Evolutionary conservation across 106 monocot species (phyloP).

Genomic region (Platanthera guangdongensis): DNA sequence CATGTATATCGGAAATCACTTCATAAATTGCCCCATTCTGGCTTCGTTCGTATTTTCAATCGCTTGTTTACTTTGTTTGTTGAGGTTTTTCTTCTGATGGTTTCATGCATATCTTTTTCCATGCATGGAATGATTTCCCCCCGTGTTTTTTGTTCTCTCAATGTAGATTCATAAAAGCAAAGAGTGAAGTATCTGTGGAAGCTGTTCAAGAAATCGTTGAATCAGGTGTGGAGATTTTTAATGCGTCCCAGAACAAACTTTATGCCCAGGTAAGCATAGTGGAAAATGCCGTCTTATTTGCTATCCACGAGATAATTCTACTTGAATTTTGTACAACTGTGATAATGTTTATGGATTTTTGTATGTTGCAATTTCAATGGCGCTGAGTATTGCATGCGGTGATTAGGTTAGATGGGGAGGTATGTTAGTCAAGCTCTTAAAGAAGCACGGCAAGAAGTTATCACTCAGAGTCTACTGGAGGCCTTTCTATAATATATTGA

Average conservation of each 20-base stretch:
- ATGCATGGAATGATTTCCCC: not conserved
- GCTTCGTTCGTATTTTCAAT: not conserved
- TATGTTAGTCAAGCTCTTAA: constrained; percentile 63
- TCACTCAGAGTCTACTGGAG: constrained; percentile 67
- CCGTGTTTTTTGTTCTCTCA: not conserved
- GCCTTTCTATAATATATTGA: constrained; percentile 78
- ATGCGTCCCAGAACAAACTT: constrained; percentile 71
- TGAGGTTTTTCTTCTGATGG: not conserved
- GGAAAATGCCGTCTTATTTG: not conserved
- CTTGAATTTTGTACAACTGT: not conserved
- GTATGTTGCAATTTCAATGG: not conserved
- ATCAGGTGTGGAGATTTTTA: constrained; percentile 74
- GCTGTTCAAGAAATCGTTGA: constrained; percentile 68
- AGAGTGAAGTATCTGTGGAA: constrained; percentile 62
- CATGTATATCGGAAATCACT: not conserved
- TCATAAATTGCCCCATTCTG: not conserved
- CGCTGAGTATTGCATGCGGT: constrained; percentile 7
- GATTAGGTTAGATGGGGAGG: constrained; percentile 92
- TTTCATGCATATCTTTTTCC: not conserved
- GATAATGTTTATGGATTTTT: not conserved
- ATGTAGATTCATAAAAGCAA: constrained; percentile 82
- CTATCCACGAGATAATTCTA: not conserved
- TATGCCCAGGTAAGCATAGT: constrained; percentile 61
- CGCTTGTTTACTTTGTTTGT: not conserved
- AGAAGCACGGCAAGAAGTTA: constrained; percentile 79